Percentiles rank a stretch among this genome's conserved stretches.
phyloP scores from a whole-genome alignment of 2,329 filamentous ascomycete species.

The Blastomyces parvus region DNA sequence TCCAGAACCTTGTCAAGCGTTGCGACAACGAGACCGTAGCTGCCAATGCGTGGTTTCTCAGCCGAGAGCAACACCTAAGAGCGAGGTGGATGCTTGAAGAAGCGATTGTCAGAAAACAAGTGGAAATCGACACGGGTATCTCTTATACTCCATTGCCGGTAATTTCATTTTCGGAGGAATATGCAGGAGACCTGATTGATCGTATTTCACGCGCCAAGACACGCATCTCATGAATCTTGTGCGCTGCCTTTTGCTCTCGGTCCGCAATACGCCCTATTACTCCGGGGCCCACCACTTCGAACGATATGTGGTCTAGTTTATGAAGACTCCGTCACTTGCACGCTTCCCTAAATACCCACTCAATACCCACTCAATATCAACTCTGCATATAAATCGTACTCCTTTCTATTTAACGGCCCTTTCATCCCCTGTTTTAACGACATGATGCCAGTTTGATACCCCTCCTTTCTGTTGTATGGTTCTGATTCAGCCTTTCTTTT shows the following conservation, averaged over 20 bases:
- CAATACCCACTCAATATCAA: neutral
- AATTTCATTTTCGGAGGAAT: constrained; percentile 23
- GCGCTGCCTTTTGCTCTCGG: neutral
- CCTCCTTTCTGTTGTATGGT: neutral
- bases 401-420: neutral
- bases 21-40: constrained; percentile 28
- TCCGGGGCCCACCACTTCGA: neutral
- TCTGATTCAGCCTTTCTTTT: neutral
- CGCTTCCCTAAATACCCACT: neutral
- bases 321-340: neutral
- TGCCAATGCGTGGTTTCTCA: constrained; percentile 25
- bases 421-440: neutral
- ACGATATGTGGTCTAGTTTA: neutral
- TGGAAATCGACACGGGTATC: constrained; percentile 29
- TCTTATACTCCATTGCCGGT: constrained; percentile 33
- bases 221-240: neutral
- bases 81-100: constrained; percentile 37
- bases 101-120: constrained; percentile 31
- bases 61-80: constrained; percentile 27
- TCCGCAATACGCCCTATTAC: neutral
- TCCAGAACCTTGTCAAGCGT: constrained; percentile 28
- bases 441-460: constrained; percentile 1
- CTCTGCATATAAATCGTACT: neutral
- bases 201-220: neutral
- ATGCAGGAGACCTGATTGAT: neutral